Evolutionary conservation across 1,284 basidiomycete species (phyloP).

Genomic region (Cutaneotrichosporon arboriforme): DNA sequence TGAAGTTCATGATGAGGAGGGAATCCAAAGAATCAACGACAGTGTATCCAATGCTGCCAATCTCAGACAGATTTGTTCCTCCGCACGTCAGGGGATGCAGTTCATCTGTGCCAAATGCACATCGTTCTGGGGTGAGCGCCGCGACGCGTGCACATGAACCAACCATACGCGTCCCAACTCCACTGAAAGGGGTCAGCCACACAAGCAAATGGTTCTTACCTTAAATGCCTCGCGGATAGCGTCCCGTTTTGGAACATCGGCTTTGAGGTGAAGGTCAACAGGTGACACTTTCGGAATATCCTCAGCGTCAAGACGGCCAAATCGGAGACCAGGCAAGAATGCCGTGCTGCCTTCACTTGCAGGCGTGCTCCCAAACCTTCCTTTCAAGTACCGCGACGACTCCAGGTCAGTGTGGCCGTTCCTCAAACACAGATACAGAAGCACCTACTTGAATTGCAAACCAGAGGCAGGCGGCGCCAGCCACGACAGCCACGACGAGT

Average conservation of each 20-base stretch:
- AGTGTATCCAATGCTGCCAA: constrained; percentile 78
- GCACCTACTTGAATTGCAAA: too few species aligned
- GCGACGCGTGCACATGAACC: background rate
- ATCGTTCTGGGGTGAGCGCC: constrained; percentile 54
- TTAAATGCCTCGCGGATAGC: constrained; percentile 71
- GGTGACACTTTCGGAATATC: constrained; percentile 3
- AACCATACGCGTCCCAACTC: constrained; percentile 74
- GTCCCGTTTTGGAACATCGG: constrained; percentile 60
- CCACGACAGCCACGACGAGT: too few species aligned
- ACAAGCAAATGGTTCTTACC: constrained; percentile 54
- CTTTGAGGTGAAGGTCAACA: constrained; percentile 28
- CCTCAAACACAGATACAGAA: too few species aligned
- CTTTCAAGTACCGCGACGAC: too few species aligned
- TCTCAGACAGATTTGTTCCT: constrained; percentile 69
- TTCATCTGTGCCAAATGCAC: constrained; percentile 80
- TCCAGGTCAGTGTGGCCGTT: too few species aligned
- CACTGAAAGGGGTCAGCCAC: constrained; percentile 54
- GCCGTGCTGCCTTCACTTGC: background rate
- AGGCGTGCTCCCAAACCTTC: too few species aligned
- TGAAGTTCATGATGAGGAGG: constrained; percentile 76
- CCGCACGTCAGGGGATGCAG: constrained; percentile 71
- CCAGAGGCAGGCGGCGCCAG: too few species aligned
- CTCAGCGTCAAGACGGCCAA: background rate
- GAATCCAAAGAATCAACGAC: constrained; percentile 79
- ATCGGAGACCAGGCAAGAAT: background rate